These are phyloP conservation scores for Mollisiaceae sp. DNA, from an alignment of 2,329 filamentous ascomycete species.

Conservation along the genomic window DNA sequence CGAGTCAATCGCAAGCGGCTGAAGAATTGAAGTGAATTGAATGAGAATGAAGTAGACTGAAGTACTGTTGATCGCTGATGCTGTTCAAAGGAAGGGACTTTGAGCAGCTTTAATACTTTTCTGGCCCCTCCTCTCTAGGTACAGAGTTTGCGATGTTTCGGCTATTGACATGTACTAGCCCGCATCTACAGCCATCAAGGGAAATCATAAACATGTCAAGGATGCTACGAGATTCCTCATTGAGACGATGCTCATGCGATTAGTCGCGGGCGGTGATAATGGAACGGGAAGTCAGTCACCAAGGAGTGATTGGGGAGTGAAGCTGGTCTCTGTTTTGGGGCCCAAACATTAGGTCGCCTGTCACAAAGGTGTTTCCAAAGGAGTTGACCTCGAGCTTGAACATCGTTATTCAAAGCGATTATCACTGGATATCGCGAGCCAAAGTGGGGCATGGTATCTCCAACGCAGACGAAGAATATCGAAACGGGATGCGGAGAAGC, in stretches of 20 bases:
- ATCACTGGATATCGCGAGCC: conserved; percentile 4
- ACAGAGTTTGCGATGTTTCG: conserved; percentile 10
- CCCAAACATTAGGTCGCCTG: conserved; percentile 1
- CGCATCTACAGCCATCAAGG: not conserved
- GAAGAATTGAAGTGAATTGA: conserved; percentile 30
- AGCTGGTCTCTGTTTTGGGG: not conserved
- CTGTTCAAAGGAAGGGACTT: conserved; percentile 30
- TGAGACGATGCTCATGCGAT: conserved; percentile 17
- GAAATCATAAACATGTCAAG: conserved; percentile 28
- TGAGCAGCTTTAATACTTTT: conserved; percentile 37
- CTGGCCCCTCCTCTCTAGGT: conserved; percentile 3
- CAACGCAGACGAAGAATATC: conserved; percentile 13
- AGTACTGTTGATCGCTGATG: conserved; percentile 41
- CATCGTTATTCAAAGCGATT: conserved; percentile 6
- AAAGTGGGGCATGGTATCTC: conserved; percentile 19
- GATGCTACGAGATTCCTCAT: conserved; percentile 16
- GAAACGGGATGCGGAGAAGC: conserved; percentile 30
- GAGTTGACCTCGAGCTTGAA: not conserved
- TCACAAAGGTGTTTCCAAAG: conserved; percentile 15
- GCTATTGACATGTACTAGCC: conserved; percentile 1
- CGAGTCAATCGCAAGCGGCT: conserved; percentile 41
- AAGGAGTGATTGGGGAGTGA: conserved; percentile 3
- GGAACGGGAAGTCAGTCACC: conserved; percentile 8
- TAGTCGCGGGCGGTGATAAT: not conserved
- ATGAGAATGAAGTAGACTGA: conserved; percentile 26